Base-by-base conservation (phyloP, 73 alveolate species). In the Diophrys sp. region DNA sequence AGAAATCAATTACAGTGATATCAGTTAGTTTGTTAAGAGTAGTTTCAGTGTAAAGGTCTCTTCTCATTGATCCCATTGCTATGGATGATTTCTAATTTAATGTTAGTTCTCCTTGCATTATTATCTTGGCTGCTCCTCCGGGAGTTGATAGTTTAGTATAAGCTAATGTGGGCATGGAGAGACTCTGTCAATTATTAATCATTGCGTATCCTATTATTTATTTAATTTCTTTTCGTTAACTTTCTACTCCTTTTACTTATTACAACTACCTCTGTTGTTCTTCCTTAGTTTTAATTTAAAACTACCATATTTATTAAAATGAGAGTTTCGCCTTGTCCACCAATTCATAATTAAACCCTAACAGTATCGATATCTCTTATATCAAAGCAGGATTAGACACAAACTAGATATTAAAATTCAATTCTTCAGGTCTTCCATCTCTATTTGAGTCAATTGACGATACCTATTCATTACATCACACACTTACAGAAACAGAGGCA, bases 31-130 rank as follows among this genome's bases (percentile, higher is more conserved):
- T 11, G 5, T 18, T 44, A 44, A 44, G 62, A 11, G 62, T 11
- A 44, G 5, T 29, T 31, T 68, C 56, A n/a, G 23, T 11, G 33
- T 73, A 83, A 8, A 83, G 72, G 8, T 75, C 67, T 67, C 91
- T 74, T 26, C 28, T 76, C 23, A 75, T 74, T 18, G 86, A 53
- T 34, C 79, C 91, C 23, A 72, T 83, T 1, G 72, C 66, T 5
- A 75, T 80, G 1, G 91, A 82, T 14, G 85, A 57, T 25, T 75
- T 28, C 74, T 83, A 70, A 26, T 53, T n/a, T 2, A 83, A 75
- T 1, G 14, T n/a, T 1, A 83, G 72, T 27, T 32, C 72, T 1
- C 91, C 91, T 29, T 76, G 70, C 56, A 71, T 54, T 14, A 55
- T 27, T 1, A 83, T 30, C 26, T 54, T 56, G 26, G 81, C 1